Conservation (phyloP, 1,284 basidiomycete genomes). For the Volvariella volvacea region DNA sequence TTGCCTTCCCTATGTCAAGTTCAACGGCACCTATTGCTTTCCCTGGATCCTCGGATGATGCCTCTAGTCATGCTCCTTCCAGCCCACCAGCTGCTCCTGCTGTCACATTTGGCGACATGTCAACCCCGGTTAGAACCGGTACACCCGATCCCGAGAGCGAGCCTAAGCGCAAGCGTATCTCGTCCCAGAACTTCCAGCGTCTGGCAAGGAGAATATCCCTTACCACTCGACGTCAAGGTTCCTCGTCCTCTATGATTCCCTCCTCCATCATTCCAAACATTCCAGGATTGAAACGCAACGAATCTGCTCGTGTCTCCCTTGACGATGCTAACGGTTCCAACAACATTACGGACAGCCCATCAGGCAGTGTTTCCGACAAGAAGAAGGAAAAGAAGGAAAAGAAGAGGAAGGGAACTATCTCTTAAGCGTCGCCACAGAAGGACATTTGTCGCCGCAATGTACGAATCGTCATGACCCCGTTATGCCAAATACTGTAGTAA, state of each 20-base stretch:
- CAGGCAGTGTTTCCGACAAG: slow-evolving; percentile 41
- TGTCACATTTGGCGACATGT: slow-evolving; percentile 47
- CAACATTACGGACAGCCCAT: slow-evolving; percentile 39
- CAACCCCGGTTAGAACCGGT: slow-evolving; percentile 40
- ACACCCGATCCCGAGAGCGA: slow-evolving; percentile 68
- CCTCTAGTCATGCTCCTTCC: slow-evolving; percentile 14
- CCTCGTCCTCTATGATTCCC: slow-evolving; percentile 19
- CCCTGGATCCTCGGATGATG: slow-evolving; percentile 24
- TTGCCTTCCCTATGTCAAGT: slow-evolving; percentile 16
- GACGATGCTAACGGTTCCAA: slow-evolving; percentile 25
- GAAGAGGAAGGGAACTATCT: slow-evolving; percentile 33
- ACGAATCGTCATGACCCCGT: slow-evolving; percentile 1
- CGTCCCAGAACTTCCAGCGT: slow-evolving; percentile 78
- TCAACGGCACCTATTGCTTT: slow-evolving; percentile 22
- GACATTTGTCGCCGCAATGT: slow-evolving; percentile 10
- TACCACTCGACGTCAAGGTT: slow-evolving; percentile 47
- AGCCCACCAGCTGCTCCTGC: slow-evolving; percentile 18
- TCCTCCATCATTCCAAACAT: slow-evolving; percentile 38
- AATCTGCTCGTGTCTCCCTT: slow-evolving; percentile 31
- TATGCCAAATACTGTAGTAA: slow-evolving; percentile 13
- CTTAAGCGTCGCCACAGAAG: background rate
- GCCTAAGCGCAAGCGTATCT: slow-evolving; percentile 69
- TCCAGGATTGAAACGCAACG: slow-evolving; percentile 40
- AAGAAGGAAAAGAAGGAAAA: slow-evolving; percentile 46
- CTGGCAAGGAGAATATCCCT: slow-evolving; percentile 68